Evolutionary conservation across 441 rosid species (phyloP).

Genomic region (Erysimum pusillum): DNA sequence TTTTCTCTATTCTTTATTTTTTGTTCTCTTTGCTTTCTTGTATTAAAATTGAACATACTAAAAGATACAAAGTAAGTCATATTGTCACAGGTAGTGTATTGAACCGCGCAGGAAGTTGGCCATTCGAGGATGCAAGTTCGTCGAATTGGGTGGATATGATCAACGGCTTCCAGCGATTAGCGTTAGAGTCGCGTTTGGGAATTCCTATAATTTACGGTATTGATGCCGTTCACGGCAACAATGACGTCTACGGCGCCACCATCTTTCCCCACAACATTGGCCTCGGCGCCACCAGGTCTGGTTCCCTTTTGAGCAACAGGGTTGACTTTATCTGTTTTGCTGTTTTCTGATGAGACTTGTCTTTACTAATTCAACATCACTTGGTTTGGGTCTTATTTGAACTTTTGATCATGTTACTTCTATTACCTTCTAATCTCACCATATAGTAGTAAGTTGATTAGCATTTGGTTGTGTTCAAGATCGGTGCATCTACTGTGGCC

Average conservation of each 20-base stretch:
- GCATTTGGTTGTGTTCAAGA: not conserved
- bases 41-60: not conserved
- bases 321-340: not conserved
- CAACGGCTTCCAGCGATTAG: constrained; percentile 77
- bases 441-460: not conserved
- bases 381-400: not conserved
- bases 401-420: not conserved
- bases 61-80: not conserved
- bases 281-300: constrained; percentile 70
- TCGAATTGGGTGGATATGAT: constrained; percentile 88
- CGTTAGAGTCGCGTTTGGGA: constrained; percentile 73
- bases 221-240: constrained; percentile 93
- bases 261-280: constrained; percentile 84
- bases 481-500: not conserved
- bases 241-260: constrained; percentile 78
- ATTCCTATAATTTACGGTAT: constrained; percentile 81
- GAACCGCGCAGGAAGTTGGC: constrained; percentile 64
- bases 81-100: constrained; percentile 54
- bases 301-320: not conserved
- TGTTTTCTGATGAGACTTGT: constrained; percentile 4
- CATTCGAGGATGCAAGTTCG: constrained; percentile 63
- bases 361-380: not conserved
- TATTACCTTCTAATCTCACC: not conserved
- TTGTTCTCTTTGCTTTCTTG: not conserved
- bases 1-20: not conserved